A percentile compares a stretch with the other conserved stretches of the same genome.
Conservation (phyloP, 2,329 filamentous ascomycete genomes). For the Aspergillus sp. region DNA sequence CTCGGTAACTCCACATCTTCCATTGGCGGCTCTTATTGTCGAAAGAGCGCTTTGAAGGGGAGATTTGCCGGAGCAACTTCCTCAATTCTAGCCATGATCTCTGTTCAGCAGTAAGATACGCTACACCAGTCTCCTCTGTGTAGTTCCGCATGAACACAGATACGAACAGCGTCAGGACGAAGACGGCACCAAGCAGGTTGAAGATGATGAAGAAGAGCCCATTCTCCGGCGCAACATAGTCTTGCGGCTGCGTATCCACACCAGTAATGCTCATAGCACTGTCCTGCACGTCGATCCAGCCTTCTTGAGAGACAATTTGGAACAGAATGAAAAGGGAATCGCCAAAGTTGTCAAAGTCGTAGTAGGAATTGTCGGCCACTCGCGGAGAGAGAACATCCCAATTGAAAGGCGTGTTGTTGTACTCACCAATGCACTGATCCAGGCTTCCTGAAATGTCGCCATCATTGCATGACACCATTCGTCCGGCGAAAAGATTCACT, state of each 20-base stretch:
- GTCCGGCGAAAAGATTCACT: conserved; percentile 85
- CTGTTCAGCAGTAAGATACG: conserved; percentile 92
- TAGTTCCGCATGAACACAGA: conserved; percentile 99
- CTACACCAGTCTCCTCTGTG: conserved; percentile 96
- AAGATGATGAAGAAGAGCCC: conserved; percentile 94
- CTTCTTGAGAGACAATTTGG: conserved; percentile 98
- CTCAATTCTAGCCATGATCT: conserved; percentile 94
- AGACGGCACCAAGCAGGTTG: conserved; percentile 94
- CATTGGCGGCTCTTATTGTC: conserved; percentile 73
- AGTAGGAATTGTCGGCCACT: conserved; percentile 77
- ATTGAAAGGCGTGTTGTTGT: conserved; percentile 70
- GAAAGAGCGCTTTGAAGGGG: conserved; percentile 88
- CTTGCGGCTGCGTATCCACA: conserved; percentile 69
- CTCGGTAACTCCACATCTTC: conserved; percentile 93
- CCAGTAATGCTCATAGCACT: conserved; percentile 80
- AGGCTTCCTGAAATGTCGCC: conserved; percentile 56
- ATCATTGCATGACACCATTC: conserved; percentile 81
- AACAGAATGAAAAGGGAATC: conserved; percentile 93
- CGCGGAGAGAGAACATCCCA: conserved; percentile 86
- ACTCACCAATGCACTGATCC: conserved; percentile 82
- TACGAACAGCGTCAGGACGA: conserved; percentile 94
- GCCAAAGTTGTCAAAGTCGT: conserved; percentile 94
- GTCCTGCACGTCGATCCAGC: conserved; percentile 94
- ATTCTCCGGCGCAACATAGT: conserved; percentile 74
- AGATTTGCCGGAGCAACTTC: conserved; percentile 88